These are phyloP conservation scores for Berkeleyomyces basicola DNA, from an alignment of 2,329 filamentous ascomycete species.

Conservation along the genomic window DNA sequence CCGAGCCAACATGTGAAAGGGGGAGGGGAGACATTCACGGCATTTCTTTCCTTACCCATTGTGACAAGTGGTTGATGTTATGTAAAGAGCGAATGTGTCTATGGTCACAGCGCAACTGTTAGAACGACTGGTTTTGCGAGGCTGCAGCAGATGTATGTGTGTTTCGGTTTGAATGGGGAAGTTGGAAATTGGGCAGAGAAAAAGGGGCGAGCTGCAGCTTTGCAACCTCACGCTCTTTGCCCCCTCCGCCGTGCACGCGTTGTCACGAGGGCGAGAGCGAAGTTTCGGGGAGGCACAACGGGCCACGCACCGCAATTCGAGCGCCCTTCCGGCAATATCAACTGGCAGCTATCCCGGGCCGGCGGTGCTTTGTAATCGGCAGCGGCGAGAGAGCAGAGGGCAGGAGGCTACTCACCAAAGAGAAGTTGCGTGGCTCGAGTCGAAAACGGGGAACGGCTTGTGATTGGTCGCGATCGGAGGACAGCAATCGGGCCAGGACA, in stretches of 20 bases:
- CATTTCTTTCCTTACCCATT: not conserved
- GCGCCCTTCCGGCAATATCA: not conserved
- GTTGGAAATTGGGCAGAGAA: constrained; percentile 1
- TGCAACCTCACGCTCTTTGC: not conserved
- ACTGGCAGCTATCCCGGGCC: not conserved
- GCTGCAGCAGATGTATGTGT: not conserved
- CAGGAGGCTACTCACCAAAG: not conserved
- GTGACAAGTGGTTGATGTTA: not conserved
- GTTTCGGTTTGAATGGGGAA: not conserved
- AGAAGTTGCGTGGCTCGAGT: constrained; percentile 7
- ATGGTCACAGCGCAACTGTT: not conserved
- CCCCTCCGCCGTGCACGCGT: not conserved
- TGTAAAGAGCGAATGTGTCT: not conserved
- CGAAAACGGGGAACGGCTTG: not conserved
- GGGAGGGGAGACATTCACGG: not conserved
- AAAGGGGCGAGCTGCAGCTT: constrained; percentile 10
- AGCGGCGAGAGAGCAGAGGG: not conserved
- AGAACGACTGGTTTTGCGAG: not conserved
- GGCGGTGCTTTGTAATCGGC: not conserved
- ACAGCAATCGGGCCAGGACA: constrained; percentile 1
- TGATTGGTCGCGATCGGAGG: not conserved
- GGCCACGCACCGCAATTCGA: not conserved
- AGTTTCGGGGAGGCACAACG: not conserved
- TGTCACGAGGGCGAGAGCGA: not conserved
- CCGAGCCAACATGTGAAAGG: not conserved